A percentile compares a stretch with the other conserved stretches of the same genome.
Conservation (phyloP, 1,284 basidiomycete species). For the Ganoderma lingzhi region DNA sequence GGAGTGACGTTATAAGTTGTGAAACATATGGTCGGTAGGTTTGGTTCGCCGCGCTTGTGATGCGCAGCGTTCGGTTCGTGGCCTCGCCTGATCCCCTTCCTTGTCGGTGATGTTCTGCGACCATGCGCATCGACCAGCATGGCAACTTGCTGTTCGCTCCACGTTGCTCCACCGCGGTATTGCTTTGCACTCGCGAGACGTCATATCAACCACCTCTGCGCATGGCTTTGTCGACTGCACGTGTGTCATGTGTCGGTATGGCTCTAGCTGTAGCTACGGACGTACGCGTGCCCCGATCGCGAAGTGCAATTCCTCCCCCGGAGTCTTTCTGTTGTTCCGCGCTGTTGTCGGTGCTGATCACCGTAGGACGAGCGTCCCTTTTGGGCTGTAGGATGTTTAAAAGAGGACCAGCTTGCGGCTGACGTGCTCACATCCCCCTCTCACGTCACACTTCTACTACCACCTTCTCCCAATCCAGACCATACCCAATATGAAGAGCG, state of each 20-base stretch:
- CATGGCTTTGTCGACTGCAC: background rate
- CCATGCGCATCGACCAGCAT: background rate
- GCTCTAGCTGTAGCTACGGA: conserved; percentile 2
- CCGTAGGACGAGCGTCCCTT: background rate
- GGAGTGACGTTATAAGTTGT: background rate
- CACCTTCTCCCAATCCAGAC: background rate
- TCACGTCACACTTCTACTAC: background rate
- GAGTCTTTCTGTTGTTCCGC: background rate
- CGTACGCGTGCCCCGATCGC: conserved; percentile 3
- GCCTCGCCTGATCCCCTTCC: background rate
- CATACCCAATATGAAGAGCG: conserved; percentile 16
- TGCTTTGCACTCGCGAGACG: background rate
- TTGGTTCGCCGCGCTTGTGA: background rate
- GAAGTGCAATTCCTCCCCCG: background rate
- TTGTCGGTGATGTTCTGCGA: background rate
- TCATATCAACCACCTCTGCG: background rate
- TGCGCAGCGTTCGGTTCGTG: background rate
- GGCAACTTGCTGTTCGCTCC: background rate
- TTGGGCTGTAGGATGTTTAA: background rate
- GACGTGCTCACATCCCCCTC: background rate
- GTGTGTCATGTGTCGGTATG: background rate
- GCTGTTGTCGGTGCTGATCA: background rate
- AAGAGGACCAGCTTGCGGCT: conserved; percentile 2
- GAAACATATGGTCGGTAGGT: background rate
- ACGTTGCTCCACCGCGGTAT: background rate